Conservation (phyloP, 2,329 filamentous ascomycete genomes). For the Diaporthe amygdali region DNA sequence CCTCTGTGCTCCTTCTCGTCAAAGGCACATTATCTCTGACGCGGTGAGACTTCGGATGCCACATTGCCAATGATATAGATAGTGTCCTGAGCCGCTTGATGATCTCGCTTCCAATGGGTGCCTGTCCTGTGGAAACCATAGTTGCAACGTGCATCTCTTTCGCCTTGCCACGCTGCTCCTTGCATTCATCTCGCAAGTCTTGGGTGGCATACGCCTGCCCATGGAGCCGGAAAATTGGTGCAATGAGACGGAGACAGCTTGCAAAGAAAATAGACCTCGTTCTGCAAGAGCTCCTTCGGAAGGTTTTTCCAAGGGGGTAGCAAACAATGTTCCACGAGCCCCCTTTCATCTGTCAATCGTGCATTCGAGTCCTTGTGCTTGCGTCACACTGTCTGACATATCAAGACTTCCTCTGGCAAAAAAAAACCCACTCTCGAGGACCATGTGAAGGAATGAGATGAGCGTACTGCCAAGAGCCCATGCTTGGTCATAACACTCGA, state of each 20-base stretch:
- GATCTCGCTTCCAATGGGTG: not conserved
- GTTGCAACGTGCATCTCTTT: not conserved
- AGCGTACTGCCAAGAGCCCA: not conserved
- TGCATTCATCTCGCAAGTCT: not conserved
- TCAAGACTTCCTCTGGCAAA: not conserved
- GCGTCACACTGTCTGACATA: constrained; percentile 19
- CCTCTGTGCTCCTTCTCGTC: constrained; percentile 7
- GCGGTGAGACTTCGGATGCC: constrained; percentile 9
- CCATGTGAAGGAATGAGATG: not conserved
- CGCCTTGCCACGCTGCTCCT: not conserved
- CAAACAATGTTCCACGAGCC: not conserved
- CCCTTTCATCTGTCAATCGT: constrained; percentile 18
- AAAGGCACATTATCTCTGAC: constrained; percentile 10
- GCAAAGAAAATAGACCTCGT: not conserved
- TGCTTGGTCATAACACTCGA: not conserved
- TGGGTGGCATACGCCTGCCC: not conserved
- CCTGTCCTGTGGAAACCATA: not conserved
- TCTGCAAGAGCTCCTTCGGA: not conserved
- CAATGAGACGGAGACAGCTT: not conserved
- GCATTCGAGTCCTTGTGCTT: not conserved
- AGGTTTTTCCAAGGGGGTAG: not conserved
- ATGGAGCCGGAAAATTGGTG: not conserved
- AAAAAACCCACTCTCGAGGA: not conserved
- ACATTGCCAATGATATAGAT: not conserved
- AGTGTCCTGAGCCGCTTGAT: not conserved